A percentile compares a stretch with the other conserved stretches of the same genome.
phyloP scores from a whole-genome alignment of 345 rosid genomes.

The Melastoma malabathricum region DNA sequence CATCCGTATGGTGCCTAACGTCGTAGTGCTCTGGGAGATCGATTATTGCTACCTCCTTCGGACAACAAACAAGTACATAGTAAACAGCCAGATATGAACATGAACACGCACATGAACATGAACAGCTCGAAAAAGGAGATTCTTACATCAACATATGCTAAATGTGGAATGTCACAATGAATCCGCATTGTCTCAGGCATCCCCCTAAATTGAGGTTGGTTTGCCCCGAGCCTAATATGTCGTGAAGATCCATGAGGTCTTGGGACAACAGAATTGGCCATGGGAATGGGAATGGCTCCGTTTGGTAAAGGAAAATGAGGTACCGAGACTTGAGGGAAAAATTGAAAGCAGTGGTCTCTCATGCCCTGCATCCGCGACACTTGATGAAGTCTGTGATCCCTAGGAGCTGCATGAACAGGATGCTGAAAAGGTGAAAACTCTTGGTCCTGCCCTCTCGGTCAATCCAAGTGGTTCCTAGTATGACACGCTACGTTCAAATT shows the following conservation, averaged over 20 bases:
- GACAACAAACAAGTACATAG: constrained; percentile 4
- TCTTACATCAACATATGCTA: constrained; percentile 54
- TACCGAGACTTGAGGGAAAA: constrained; percentile 40
- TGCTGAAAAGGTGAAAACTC: constrained; percentile 26
- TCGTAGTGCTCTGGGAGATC: constrained; percentile 41
- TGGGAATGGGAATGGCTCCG: constrained; percentile 21
- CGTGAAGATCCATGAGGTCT: constrained; percentile 36
- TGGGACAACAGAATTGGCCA: constrained; percentile 37
- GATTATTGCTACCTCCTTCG: constrained; percentile 56
- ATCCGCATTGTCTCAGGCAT: constrained; percentile 27
- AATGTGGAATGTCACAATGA: constrained; percentile 35
- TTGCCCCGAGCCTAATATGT: constrained; percentile 36
- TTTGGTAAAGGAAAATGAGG: constrained; percentile 26
- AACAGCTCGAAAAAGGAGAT: not conserved
- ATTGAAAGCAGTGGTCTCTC: constrained; percentile 36
- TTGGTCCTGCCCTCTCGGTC: constrained; percentile 33
- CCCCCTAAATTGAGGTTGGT: constrained; percentile 27
- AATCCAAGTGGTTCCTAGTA: constrained; percentile 32
- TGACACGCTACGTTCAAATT: constrained; percentile 26
- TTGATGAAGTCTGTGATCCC: constrained; percentile 24
- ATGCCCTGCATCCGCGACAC: constrained; percentile 40
- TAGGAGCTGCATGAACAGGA: constrained; percentile 20
- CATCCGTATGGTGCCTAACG: constrained; percentile 37
- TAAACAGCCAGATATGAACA: not conserved
- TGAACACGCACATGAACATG: constrained; percentile 3